Percentiles rank a stretch among this genome's conserved stretches.
Conservation (phyloP, 2,329 filamentous ascomycete genomes). For the Ophiobolus disseminans region DNA sequence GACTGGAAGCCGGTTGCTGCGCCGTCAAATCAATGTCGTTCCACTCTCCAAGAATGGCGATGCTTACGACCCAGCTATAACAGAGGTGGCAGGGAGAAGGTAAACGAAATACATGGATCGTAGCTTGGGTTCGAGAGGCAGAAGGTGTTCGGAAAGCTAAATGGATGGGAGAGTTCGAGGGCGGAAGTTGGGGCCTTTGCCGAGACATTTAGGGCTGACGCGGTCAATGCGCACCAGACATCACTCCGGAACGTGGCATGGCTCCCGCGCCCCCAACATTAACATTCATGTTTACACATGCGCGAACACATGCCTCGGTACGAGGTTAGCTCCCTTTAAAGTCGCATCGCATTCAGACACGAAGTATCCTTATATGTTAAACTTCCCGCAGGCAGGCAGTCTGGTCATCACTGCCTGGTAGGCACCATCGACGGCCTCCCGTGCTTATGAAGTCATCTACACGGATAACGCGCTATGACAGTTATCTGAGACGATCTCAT, state of each 20-base stretch:
- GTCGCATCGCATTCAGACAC: too few species aligned
- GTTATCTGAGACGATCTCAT: conserved; percentile 7
- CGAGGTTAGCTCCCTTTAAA: too few species aligned
- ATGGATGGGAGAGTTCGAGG: background rate
- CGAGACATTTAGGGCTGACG: conserved; percentile 15
- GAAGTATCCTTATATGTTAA: too few species aligned
- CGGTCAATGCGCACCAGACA: conserved; percentile 1
- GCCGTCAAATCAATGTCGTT: background rate
- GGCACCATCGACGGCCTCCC: background rate
- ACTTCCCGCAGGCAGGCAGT: too few species aligned
- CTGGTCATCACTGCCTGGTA: background rate
- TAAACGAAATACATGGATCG: background rate
- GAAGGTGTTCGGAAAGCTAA: background rate
- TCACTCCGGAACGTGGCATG: background rate
- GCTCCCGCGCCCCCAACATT: background rate
- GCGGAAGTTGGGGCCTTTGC: background rate
- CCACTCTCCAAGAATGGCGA: background rate
- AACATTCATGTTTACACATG: background rate
- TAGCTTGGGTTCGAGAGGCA: background rate
- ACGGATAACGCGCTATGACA: conserved; percentile 12
- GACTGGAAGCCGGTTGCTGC: too few species aligned
- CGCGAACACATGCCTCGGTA: too few species aligned
- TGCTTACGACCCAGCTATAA: background rate
- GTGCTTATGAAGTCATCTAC: conserved; percentile 9
- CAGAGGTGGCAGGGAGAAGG: background rate